Evolutionary conservation across 2,329 filamentous ascomycete genomes (phyloP).

Genomic region (Clarireedia homoeocarpa): DNA sequence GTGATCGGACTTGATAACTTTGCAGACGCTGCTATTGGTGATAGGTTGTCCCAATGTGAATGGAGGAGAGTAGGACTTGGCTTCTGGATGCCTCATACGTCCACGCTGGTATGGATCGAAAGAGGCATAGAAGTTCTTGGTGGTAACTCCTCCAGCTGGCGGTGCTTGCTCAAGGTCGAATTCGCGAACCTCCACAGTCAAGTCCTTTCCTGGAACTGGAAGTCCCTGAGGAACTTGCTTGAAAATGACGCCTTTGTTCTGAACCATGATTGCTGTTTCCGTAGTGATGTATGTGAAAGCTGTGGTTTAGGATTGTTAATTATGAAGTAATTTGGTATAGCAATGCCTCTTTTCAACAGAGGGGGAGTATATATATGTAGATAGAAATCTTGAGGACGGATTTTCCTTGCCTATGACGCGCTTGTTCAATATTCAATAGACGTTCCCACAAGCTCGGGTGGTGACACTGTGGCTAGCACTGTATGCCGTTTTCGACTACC

Average conservation of each 20-base stretch:
- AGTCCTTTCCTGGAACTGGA: conserved; percentile 63
- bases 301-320: not conserved
- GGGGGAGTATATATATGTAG: not conserved
- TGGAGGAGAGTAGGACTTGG: conserved; percentile 60
- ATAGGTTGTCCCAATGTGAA: conserved; percentile 58
- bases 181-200: conserved; percentile 56
- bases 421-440: not conserved
- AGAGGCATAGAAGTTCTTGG: conserved; percentile 59
- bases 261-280: conserved; percentile 32
- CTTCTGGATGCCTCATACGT: conserved; percentile 58
- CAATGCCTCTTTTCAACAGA: not conserved
- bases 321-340: not conserved
- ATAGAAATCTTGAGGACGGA: not conserved
- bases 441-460: not conserved
- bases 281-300: not conserved
- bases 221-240: conserved; percentile 57
- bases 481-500: not conserved
- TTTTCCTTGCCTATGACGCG: not conserved
- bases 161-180: conserved; percentile 58
- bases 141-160: conserved; percentile 57
- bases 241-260: conserved; percentile 72
- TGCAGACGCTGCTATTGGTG: conserved; percentile 53
- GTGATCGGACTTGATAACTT: conserved; percentile 63
- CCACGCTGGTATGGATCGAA: conserved; percentile 83
- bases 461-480: too few species aligned